Evolutionary conservation across 148 eudicot species (phyloP), one percentile per base, ranked within the genome.

Genomic region (Diospyros lotus): DNA sequence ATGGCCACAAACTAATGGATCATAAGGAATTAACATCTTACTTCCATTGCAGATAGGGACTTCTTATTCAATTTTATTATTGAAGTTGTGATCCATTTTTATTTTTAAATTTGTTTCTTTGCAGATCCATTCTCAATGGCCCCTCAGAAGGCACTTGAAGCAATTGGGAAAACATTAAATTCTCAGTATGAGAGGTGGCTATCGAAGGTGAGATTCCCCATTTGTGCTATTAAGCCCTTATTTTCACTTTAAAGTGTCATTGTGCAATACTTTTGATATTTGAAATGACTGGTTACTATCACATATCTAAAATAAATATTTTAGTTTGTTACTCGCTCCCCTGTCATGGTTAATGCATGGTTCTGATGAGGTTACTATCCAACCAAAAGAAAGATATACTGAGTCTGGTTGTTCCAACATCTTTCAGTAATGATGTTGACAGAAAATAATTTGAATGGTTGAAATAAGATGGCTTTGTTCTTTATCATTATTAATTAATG

Each of bases 171-270:
- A 83, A 84, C 94, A 74, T 86, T 95, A 81, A 88, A 81, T 74
- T 80, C 80, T 76, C 99, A 95, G 73, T 95, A 95, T 74, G 99
- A 93, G 83, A 89, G 98, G 84, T 95, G 97, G 99, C 97, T 93
- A 70, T 91, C 98, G 14, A 91, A 82, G 94, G 99, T 95, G 70
- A 85, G 82, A 56, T 64, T 28, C 28, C 28, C 28, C 28, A 28
- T 28, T 28, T 28, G 28, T 28, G 28, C 28, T 28, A 28, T 28
- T 28, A 28, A 28, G 28, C 28, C 28, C 28, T 28, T 28, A 43
- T 13, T 62, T 66, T 45, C 13, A 67, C 12, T 55, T 75, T 15
- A 2, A 52, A 9, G 46, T n/a, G 68, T 38, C 50, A 53, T 55
- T 60, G 39, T 46, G 69, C 46, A 2, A 8, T 40, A 28, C 11